Conservation (phyloP, 2,329 filamentous ascomycete species). For the Ophiostoma populinum region DNA sequence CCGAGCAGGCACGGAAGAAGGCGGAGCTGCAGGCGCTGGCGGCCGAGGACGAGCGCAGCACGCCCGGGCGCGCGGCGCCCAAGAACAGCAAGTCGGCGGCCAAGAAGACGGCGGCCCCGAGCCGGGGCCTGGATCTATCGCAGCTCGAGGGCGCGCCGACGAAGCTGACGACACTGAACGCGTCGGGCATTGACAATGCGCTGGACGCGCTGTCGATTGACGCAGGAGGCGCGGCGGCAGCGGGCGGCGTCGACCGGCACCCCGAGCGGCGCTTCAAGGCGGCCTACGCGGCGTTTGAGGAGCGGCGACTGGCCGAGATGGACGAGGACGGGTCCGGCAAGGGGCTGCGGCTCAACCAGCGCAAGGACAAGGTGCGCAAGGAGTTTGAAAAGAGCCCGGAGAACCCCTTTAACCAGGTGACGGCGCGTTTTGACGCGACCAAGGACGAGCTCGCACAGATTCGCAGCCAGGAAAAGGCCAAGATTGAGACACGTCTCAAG, state of each 20-base stretch:
- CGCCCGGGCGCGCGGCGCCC: constrained; percentile 37
- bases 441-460: constrained; percentile 59
- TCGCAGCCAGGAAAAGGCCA: constrained; percentile 47
- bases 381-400: constrained; percentile 92
- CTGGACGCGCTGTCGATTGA: constrained; percentile 67
- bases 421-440: constrained; percentile 56
- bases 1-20: constrained; percentile 72
- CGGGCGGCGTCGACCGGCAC: constrained; percentile 66
- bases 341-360: constrained; percentile 66
- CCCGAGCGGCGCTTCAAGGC: constrained; percentile 79
- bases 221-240: constrained; percentile 8
- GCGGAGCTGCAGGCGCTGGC: constrained; percentile 75
- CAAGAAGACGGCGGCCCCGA: constrained; percentile 35
- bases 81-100: constrained; percentile 52
- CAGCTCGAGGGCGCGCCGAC: constrained; percentile 39
- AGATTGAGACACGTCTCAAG: constrained; percentile 53
- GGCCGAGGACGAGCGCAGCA: constrained; percentile 61
- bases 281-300: constrained; percentile 69
- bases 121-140: constrained; percentile 54
- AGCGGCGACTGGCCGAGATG: constrained; percentile 68
- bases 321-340: constrained; percentile 56
- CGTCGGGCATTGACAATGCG: constrained; percentile 81
- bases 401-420: constrained; percentile 86
- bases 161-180: constrained; percentile 47
- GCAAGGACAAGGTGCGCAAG: constrained; percentile 66